phyloP scores from a whole-genome alignment of 768 basidiomycete species.

The Serendipita sp. region DNA sequence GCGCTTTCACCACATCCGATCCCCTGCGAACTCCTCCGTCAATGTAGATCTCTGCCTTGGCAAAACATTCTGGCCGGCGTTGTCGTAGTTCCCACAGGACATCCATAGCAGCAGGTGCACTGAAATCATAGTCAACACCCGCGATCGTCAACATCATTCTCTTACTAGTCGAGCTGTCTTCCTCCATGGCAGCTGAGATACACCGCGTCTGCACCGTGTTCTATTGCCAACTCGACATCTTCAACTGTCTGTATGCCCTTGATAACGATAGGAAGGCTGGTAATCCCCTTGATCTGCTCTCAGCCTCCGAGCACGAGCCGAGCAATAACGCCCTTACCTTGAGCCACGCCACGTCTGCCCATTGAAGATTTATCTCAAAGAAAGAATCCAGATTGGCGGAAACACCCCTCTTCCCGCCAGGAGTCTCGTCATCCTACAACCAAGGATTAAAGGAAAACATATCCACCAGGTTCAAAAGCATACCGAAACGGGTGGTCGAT shows the following conservation, averaged over 20 bases:
- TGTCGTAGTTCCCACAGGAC: slow-evolving; percentile 25
- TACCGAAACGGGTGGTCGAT: not conserved
- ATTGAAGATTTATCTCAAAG: slow-evolving; percentile 9
- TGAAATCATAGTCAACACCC: slow-evolving; percentile 15
- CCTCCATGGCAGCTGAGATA: slow-evolving; percentile 27
- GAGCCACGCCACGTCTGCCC: slow-evolving; percentile 21
- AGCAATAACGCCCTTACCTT: slow-evolving; percentile 9
- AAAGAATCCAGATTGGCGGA: not conserved
- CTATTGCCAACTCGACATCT: slow-evolving; percentile 20
- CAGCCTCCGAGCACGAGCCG: slow-evolving; percentile 13
- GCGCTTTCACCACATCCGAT: slow-evolving; percentile 30
- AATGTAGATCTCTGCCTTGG: slow-evolving; percentile 25
- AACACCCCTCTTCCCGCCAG: not conserved
- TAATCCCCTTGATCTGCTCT: slow-evolving; percentile 38
- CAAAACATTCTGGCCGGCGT: slow-evolving; percentile 24
- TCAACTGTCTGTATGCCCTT: slow-evolving; percentile 35
- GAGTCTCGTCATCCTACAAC: not conserved
- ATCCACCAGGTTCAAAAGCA: not conserved
- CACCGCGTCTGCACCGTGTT: slow-evolving; percentile 25
- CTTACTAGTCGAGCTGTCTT: slow-evolving; percentile 48
- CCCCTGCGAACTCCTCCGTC: slow-evolving; percentile 32
- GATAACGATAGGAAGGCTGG: slow-evolving; percentile 52
- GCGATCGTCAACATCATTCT: not conserved
- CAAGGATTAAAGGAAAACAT: not conserved
- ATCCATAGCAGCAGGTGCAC: slow-evolving; percentile 62